Evolutionary conservation across 768 basidiomycete genomes (phyloP), one percentile per base, ranked within the genome.

Genomic region (Boletellus sp.): DNA sequence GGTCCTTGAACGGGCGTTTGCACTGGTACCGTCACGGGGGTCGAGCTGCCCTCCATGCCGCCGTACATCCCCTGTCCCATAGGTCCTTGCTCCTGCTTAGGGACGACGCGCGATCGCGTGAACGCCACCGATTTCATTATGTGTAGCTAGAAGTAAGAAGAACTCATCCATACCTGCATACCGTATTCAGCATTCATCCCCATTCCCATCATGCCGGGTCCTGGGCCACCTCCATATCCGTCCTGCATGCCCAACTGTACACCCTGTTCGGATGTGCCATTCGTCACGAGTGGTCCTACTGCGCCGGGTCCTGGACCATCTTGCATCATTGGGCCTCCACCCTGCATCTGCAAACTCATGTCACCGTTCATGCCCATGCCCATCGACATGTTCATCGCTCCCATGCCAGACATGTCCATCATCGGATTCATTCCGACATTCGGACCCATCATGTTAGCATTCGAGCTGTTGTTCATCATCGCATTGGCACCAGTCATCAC

Each of bases 401-500:
- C 80, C 74, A 83, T 80, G 50, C 78, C 76, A 46, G 74, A 73
- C 80, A 91, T 90, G 60, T 83, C 84, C 87, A 90, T 89, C 85
- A 90, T 87, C 53, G 83, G 77, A 41, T 79, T 81, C 69, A 78
- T 77, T 23, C 77, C 76, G 35, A 69, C 69, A 37, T 56, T 70
- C 45, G 68, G 57, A 33, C 63, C 76, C 80, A 84, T 79, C 80
- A 84, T 81, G 32, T 64, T 78, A 6, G 77, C 70, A 52, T 74
- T 79, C 17, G 70, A 70, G 26, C 58, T 77, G n/a, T 73, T 82
- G 51, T 77, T 77, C 87, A 89, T 86, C 79, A 90, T 83, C 9
- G 85, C 79, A 19, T 81, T 82, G 53, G 87, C 82, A 16, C 87
- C 84, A 8, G 87, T 85, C 82, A 92, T 87, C 46, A 91, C 86